A percentile compares a stretch with the other conserved stretches of the same genome.
Evolutionary conservation across 495 filamentous ascomycete species (phyloP).

Genomic region (Lepidopterella palustris): DNA sequence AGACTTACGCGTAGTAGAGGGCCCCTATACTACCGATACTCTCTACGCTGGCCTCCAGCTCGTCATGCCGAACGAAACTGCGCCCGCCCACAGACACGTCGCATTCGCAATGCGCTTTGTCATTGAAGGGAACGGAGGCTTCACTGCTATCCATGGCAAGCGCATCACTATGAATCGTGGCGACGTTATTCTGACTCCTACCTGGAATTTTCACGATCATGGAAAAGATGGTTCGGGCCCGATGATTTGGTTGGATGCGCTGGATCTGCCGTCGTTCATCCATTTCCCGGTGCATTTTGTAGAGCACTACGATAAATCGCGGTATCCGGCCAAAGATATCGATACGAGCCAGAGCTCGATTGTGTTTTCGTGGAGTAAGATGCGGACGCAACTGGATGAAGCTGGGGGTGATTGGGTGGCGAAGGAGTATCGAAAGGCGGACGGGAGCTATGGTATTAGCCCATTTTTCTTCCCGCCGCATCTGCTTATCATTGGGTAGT

Average conservation of each 20-base stretch:
- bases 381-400: slow-evolving; percentile 36
- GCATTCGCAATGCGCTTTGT: slow-evolving; percentile 50
- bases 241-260: slow-evolving; percentile 49
- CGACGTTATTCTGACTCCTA: slow-evolving; percentile 48
- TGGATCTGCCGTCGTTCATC: slow-evolving; percentile 43
- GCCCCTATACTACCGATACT: slow-evolving; percentile 48
- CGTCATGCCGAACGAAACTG: slow-evolving; percentile 45
- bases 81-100: slow-evolving; percentile 45
- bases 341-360: slow-evolving; percentile 36
- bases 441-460: slow-evolving; percentile 33
- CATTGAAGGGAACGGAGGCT: slow-evolving; percentile 45
- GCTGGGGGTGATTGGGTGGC: slow-evolving; percentile 21
- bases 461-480: background rate
- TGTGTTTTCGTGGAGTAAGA: slow-evolving; percentile 40
- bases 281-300: slow-evolving; percentile 48
- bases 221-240: slow-evolving; percentile 45
- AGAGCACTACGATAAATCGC: slow-evolving; percentile 38
- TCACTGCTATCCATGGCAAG: slow-evolving; percentile 45
- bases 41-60: slow-evolving; percentile 47
- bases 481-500: slow-evolving; percentile 7
- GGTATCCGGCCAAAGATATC: slow-evolving; percentile 42
- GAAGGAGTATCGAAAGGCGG: slow-evolving; percentile 33
- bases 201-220: slow-evolving; percentile 48
- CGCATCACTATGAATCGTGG: slow-evolving; percentile 43
- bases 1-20: slow-evolving; percentile 29